Base-by-base conservation (phyloP, 2,329 filamentous ascomycete genomes). In the Berkeleyomyces basicola region DNA sequence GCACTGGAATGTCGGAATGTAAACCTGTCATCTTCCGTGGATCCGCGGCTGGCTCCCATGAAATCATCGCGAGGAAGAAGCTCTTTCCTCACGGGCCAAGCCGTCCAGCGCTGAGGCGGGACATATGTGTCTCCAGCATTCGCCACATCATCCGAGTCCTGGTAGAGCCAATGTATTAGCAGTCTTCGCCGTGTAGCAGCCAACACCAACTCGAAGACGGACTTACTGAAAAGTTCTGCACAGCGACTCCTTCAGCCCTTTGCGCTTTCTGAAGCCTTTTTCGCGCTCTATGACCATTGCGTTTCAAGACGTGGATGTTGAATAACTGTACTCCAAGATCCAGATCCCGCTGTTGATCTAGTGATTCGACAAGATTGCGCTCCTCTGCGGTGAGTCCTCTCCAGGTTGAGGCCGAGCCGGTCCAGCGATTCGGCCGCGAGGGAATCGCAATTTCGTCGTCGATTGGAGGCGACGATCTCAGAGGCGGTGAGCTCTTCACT, bases 321-420 rank as follows among this genome's bases (percentile, higher is more conserved):
- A 88, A 95, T 4, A 96, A 75, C 73, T 96, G 91, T 53, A 85
- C 74, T 0, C 82, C 78, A 9, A 96, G 74, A 70, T 96, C 85
- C 61, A 79, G 76, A 46, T 85, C 81, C 43, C 82, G 77, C 14
- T 83, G 70, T 55, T 82, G 78, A 64, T 85, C 80, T 62, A 95
- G 75, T 6, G 85, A 83, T 4, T 78, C 75, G 64, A 80, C 80
- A 1, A 88, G 77, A 6, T 79, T 77, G 11, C 85, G 79, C 64
- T 90, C 87, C 40, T 79, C 74, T 59, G 77, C 74, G 1, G 85
- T 89, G 63, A 82, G 74, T 7, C 72, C 69, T 61, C 75, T 76
- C 89, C 90, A 96, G 67, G 84, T 85, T 42, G 79, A 80, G 14
- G 79, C 72, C 1, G 79, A 73, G 0, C 90, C 88, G n/a, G 72